phyloP scores from a whole-genome alignment of 768 basidiomycete genomes.

The Termitomyces eurrhizus region DNA sequence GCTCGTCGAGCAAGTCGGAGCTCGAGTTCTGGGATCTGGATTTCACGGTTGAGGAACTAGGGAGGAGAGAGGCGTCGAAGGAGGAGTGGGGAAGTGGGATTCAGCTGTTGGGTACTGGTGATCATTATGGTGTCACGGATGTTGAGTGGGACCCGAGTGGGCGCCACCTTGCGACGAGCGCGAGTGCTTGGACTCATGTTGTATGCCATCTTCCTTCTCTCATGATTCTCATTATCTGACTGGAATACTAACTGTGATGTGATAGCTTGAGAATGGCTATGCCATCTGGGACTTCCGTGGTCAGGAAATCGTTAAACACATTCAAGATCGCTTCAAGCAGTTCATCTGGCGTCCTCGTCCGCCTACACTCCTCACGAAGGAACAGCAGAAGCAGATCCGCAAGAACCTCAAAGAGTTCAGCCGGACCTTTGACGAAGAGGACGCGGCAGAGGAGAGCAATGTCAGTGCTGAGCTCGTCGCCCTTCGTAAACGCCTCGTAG shows the following conservation, averaged over 20 bases:
- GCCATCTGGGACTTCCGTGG: constrained; percentile 98
- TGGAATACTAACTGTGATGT: constrained; percentile 2
- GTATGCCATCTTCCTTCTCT: constrained; percentile 41
- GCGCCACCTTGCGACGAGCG: constrained; percentile 88
- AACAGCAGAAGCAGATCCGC: constrained; percentile 82
- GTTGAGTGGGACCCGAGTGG: constrained; percentile 99
- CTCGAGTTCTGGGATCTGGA: constrained; percentile 99
- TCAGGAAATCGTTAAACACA: constrained; percentile 86
- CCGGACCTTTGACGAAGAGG: constrained; percentile 92
- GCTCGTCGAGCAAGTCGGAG: constrained; percentile 92
- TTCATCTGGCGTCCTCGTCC: constrained; percentile 99
- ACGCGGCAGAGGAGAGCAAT: constrained; percentile 91
- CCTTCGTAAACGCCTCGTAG: constrained; percentile 84
- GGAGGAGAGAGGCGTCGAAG: constrained; percentile 45
- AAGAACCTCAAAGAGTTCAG: constrained; percentile 91
- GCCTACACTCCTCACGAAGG: constrained; percentile 77
- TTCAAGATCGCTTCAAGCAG: constrained; percentile 96
- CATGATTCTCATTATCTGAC: constrained; percentile 6
- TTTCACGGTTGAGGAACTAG: constrained; percentile 64
- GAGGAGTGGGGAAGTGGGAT: constrained; percentile 86
- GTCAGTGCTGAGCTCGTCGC: constrained; percentile 93
- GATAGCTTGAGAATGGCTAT: constrained; percentile 92
- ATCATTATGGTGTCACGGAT: constrained; percentile 97
- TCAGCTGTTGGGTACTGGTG: constrained; percentile 78
- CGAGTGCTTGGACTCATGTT: constrained; percentile 92